Evolutionary conservation across 257 asterid genomes (phyloP).

Genomic region (Solanum piurae): DNA sequence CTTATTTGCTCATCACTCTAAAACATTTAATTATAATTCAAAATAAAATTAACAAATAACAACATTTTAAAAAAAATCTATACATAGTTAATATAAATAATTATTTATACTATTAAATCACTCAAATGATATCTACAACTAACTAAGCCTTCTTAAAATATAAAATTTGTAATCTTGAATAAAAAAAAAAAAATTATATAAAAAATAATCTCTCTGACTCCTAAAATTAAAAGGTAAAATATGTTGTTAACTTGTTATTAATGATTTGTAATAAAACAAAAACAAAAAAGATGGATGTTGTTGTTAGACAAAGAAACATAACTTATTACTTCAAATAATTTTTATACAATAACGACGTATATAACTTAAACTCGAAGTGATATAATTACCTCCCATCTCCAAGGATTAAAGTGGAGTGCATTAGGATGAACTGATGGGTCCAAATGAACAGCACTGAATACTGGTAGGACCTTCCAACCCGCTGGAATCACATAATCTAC

Average conservation of each 20-base stretch:
- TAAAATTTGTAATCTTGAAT: not conserved
- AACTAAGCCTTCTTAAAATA: not conserved
- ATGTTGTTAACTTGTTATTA: not conserved
- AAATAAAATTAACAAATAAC: not conserved
- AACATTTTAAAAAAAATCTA: not conserved
- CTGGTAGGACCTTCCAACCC: slow-evolving; percentile 85
- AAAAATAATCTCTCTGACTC: not conserved
- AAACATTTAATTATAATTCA: not conserved
- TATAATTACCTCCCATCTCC: slow-evolving; percentile 64
- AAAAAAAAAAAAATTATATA: not conserved
- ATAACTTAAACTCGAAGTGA: not conserved
- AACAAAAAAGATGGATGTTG: not conserved
- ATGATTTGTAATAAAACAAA: too few species aligned
- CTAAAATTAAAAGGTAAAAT: not conserved
- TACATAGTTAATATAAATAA: not conserved
- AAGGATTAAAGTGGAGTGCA: slow-evolving; percentile 50
- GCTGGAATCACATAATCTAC: slow-evolving; percentile 62
- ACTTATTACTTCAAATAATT: not conserved
- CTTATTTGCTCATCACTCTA: slow-evolving; percentile 52
- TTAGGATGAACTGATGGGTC: slow-evolving; percentile 52
- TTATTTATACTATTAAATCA: not conserved
- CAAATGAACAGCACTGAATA: slow-evolving; percentile 69
- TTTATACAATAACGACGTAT: not conserved
- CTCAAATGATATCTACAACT: not conserved
- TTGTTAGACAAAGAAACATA: too few species aligned